phyloP scores from a whole-genome alignment of 306 rosid species.

The Malus asiatica region DNA sequence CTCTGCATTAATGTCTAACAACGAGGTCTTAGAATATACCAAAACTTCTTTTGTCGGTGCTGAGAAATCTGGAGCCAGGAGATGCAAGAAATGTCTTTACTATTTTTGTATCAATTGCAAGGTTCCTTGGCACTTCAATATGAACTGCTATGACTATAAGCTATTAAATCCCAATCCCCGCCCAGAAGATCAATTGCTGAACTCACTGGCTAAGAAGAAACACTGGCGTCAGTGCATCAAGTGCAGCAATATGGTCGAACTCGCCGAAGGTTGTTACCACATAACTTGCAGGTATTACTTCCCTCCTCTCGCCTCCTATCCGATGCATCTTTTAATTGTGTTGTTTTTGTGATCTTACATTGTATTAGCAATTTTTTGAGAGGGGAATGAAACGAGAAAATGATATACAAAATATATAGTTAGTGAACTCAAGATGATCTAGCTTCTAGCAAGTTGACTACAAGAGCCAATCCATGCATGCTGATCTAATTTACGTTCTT shows the following conservation, averaged over 20 bases:
- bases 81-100: constrained; percentile 58
- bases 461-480: background rate
- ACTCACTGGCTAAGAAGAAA: constrained; percentile 45
- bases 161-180: constrained; percentile 31
- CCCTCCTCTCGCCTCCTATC: background rate
- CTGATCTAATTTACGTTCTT: too few species aligned
- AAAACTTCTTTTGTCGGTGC: constrained; percentile 12
- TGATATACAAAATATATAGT: background rate
- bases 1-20: constrained; percentile 59
- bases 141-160: constrained; percentile 42
- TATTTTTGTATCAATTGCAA: constrained; percentile 66
- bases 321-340: background rate
- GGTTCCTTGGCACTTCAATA: constrained; percentile 69
- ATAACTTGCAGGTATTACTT: constrained; percentile 77
- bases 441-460: too few species aligned
- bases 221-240: constrained; percentile 74
- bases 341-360: background rate
- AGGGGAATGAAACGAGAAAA: background rate
- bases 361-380: background rate
- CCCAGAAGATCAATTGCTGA: constrained; percentile 52
- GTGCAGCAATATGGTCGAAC: constrained; percentile 78
- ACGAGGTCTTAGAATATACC: constrained; percentile 47
- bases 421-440: too few species aligned
- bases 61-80: constrained; percentile 35
- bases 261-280: constrained; percentile 81